Conservation (phyloP, 2,329 filamentous ascomycete genomes). For the Corinectria fuckeliana region DNA sequence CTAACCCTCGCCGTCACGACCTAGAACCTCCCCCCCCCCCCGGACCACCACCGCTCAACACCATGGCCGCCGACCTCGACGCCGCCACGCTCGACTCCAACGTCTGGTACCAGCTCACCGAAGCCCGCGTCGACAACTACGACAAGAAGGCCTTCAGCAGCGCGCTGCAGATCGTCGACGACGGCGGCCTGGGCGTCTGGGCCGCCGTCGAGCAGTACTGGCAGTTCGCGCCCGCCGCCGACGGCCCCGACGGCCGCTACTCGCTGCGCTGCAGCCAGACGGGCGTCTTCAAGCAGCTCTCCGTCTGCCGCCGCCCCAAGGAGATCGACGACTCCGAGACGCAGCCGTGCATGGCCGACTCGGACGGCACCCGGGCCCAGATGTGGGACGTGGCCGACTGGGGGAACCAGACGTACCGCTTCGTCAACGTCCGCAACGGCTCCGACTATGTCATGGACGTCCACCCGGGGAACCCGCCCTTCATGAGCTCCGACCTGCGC, state of each 20-base stretch:
- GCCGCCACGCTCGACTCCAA: constrained; percentile 43
- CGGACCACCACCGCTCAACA: background rate
- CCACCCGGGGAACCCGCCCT: constrained; percentile 40
- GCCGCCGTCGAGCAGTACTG: constrained; percentile 25
- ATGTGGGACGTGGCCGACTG: constrained; percentile 44
- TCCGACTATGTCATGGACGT: constrained; percentile 43
- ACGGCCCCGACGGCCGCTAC: constrained; percentile 39
- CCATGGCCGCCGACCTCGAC: constrained; percentile 20
- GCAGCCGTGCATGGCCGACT: constrained; percentile 37
- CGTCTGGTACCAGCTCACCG: constrained; percentile 45
- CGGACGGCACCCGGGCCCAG: constrained; percentile 38
- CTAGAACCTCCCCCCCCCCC: background rate
- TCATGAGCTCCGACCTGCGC: constrained; percentile 39
- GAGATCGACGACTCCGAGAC: constrained; percentile 38
- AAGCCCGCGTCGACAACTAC: constrained; percentile 43
- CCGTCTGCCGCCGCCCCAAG: constrained; percentile 35
- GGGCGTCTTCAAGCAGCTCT: constrained; percentile 39
- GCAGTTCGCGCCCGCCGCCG: constrained; percentile 40
- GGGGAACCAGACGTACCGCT: constrained; percentile 38
- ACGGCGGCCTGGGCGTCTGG: constrained; percentile 34
- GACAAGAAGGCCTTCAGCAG: constrained; percentile 26
- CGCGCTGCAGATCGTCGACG: constrained; percentile 27
- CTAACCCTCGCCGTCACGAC: background rate
- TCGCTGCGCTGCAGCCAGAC: constrained; percentile 39
- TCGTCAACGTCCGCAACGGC: constrained; percentile 43